These are phyloP conservation scores for Mentha longifolia DNA, from an alignment of 257 asterid genomes.

Conservation along the genomic window DNA sequence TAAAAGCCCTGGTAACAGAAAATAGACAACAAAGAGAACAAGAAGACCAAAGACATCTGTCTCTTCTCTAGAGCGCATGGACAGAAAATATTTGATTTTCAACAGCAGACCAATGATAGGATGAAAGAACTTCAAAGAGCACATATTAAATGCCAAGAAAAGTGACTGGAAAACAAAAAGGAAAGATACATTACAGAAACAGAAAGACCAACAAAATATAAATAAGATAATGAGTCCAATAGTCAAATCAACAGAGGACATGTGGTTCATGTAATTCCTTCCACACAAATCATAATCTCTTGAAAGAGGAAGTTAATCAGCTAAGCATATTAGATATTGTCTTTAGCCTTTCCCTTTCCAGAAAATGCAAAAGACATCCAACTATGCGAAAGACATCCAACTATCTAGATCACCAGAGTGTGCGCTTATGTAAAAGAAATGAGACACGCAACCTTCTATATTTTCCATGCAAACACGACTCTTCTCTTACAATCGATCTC, in stretches of 20 bases:
- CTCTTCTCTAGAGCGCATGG: slow-evolving; percentile 11
- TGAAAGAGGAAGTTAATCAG: neutral
- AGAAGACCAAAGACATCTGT: slow-evolving; percentile 4
- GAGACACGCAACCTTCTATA: neutral
- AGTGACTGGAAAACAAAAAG: neutral
- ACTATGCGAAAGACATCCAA: slow-evolving; percentile 4
- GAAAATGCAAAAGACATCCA: neutral
- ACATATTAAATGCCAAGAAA: neutral
- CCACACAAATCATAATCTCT: slow-evolving; percentile 14
- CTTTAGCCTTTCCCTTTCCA: neutral
- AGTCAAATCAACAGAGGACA: neutral
- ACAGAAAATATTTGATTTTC: slow-evolving; percentile 3
- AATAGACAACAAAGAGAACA: neutral
- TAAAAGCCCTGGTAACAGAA: neutral
- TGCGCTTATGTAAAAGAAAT: neutral
- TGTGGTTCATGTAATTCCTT: neutral
- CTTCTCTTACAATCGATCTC: slow-evolving; percentile 1
- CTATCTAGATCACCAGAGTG: neutral
- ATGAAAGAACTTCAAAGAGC: slow-evolving; percentile 7
- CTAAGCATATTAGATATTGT: neutral
- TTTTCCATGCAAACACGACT: slow-evolving; percentile 6
- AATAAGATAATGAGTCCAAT: neutral
- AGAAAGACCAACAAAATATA: neutral
- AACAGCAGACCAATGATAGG: neutral
- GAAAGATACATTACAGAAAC: neutral